Conservation (phyloP, 2,329 filamentous ascomycete species). For the Daldinia sp. region DNA sequence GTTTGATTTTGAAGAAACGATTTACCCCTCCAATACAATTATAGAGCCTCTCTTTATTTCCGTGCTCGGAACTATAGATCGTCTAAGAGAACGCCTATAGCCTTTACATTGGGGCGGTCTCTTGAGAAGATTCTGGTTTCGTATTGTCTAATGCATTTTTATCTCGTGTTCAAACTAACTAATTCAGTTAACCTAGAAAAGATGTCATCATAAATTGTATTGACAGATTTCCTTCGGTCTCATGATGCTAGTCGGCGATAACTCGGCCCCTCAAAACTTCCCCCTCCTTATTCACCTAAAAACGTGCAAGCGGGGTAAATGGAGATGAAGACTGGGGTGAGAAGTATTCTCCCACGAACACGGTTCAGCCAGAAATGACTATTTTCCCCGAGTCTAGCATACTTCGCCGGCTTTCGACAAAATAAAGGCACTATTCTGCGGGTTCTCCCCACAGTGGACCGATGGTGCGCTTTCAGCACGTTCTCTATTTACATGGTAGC, state of each 20-base stretch:
- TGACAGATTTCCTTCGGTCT: slow-evolving; percentile 11
- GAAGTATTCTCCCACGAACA: slow-evolving; percentile 7
- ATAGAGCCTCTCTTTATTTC: slow-evolving; percentile 10
- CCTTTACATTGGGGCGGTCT: slow-evolving; percentile 4
- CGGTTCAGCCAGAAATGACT: slow-evolving; percentile 38
- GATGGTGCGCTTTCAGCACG: slow-evolving; percentile 3
- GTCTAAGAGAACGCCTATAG: not conserved
- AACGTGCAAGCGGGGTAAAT: slow-evolving; percentile 31
- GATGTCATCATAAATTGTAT: not conserved
- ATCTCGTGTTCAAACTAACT: not conserved
- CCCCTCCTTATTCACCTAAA: slow-evolving; percentile 19
- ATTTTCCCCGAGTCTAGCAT: slow-evolving; percentile 43
- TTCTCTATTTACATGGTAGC: not conserved
- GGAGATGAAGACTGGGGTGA: slow-evolving; percentile 36
- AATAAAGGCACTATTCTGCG: slow-evolving; percentile 9
- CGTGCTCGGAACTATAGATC: slow-evolving; percentile 33
- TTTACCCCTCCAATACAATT: slow-evolving; percentile 14
- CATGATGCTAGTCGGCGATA: slow-evolving; percentile 24
- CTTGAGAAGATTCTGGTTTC: not conserved
- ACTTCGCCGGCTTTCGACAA: slow-evolving; percentile 30
- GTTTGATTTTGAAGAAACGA: not conserved
- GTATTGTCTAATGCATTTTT: not conserved
- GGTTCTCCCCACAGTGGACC: slow-evolving; percentile 27
- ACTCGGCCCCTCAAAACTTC: slow-evolving; percentile 20
- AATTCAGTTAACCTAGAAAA: not conserved